Base-by-base conservation (phyloP, 768 basidiomycete genomes). In the Pisolithus microcarpus region DNA sequence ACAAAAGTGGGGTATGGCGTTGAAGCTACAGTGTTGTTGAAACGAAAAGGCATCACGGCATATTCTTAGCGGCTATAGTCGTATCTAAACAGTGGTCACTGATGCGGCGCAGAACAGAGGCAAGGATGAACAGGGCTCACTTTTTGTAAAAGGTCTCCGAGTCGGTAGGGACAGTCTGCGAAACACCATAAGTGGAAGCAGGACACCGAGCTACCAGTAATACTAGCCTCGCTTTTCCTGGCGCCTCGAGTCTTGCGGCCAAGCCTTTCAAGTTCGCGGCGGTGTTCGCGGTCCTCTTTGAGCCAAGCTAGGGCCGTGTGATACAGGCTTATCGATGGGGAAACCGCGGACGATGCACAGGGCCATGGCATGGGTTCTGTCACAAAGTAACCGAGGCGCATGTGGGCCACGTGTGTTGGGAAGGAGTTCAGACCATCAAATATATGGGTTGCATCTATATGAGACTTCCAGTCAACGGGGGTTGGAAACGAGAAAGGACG, bases 381-480 rank as follows among this genome's bases (percentile, higher is more conserved):
- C 11, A 82, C 72, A 49, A 93, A 81, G 11, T 74, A 70, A 4
- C 96, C 96, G 43, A 92, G 76, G 23, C 87, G 82, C 83, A 99
- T 87, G 63, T 98, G 96, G 5, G 83, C 82, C 53, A 98, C 74
- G 61, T 95, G 91, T 0, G 94, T 97, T 4, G 96, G 95, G 72
- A 95, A 97, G n/a, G 77, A 68, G 60, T 80, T 79, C 28, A 98
- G 69, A 10, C 94, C 95, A 65, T 98, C 95, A 57, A 93, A 96
- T 60, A 99, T 96, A 66, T 99, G 96, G 1, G 94, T 97, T 10
- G 94, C 92, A 70, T 96, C 91, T 93, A 59, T 18, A 5, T 15
- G 34, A 13, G 13, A 34, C 36, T 21, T 15, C 19, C 3, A 24
- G 18, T 55, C 28, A 23, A n/a, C 19, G 24, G 23, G 24, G 23